Base-by-base conservation (phyloP, 2,329 filamentous ascomycete species). In the Botrytis paeoniae region DNA sequence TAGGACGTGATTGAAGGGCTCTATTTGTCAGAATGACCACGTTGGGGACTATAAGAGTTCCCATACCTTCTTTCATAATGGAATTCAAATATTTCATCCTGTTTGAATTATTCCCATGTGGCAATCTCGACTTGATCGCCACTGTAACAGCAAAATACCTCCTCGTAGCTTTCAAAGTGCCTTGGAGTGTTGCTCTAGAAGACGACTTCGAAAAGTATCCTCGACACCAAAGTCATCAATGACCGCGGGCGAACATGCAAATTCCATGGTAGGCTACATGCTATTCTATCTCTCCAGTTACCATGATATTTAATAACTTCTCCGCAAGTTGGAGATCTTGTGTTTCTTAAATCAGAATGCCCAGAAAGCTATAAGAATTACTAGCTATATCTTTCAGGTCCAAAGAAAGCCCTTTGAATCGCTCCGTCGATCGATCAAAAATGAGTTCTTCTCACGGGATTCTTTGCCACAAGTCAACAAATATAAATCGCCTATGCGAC, bases 211-310 rank as follows among this genome's bases (percentile, higher is more conserved):
- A 14, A 2, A 51, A 16, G 14, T 7, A n/a, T n/a, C 0, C 48
- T 51, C 25, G 25, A 7, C 12, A 51, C 25, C 25, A 51, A 51
- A 7, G 1, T 51, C 25, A 51, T n/a, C 57, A 60, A 60, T 37
- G 0, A 14, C 91, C 93, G 1, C 87, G 76, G 20, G 85, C 84
- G 43, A 81, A 74, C 65, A 71, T 18, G 75, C 71, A 75, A 73
- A 29, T 64, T 85, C 80, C 76, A 86, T 83, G 0, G 83, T 5
- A 85, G 77, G 1, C 83, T 75, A 25, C 70, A 74, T 32, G 82
- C 81, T 0, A 83, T 85, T 7, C 82, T 83, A 71, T 85, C 83
- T 45, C 83, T 77, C 82, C 83, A 4, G 83, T 83, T 37, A 83
- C 71, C 43, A 84, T 76, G 25, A 83, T 79, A 54, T 78, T 76